Evolutionary conservation across 305 asterid genomes (phyloP), one percentile per base, ranked within the genome.

Genomic region (Ilex paraguariensis): DNA sequence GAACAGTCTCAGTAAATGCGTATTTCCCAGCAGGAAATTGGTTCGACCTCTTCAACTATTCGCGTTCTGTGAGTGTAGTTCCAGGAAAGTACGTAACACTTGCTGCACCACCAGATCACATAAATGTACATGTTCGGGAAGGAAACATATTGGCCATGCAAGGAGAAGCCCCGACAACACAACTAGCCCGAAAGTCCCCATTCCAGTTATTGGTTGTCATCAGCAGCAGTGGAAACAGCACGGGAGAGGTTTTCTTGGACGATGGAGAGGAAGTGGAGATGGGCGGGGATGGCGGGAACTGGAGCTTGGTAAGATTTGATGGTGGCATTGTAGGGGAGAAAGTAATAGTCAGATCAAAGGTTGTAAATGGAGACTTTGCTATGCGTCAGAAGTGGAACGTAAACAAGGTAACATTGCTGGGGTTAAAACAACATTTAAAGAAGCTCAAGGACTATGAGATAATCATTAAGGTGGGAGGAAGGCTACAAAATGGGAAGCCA

Each of bases 61-160:
- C 60, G 10, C 58, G 48, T 59, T 57, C 31, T 13, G 3, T 31
- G 33, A 46, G 53, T 48, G 14, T 32, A 49, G 6, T 42, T 68
- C 40, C 13, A 8, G 39, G 59, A 55, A 61, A n/a, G 36, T 62
- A 51, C 33, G 59, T 56, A 42, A 56, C 15, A 3, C 28, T 71
- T 61, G 54, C 21, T 42, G 28, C 7, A 42, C 30, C 16, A 31
- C 1, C 28, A 65, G 17, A n/a, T 32, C 58, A 54, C n/a, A 54
- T 54, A 54, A 54, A 54, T 12, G 58, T 54, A 7, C 58, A 54
- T 54, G 15, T 54, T 54, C 33, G 4, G 48, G 87, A 76, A 57
- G 97, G 96, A 42, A 82, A 69, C 31, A 84, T 87, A 56, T 17
- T 92, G 8, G 79, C 81, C 3, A 69, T 92, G 86, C 97, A 92